Base-by-base conservation (phyloP, 208 protist genomes). In the Crithidia mellificae region DNA sequence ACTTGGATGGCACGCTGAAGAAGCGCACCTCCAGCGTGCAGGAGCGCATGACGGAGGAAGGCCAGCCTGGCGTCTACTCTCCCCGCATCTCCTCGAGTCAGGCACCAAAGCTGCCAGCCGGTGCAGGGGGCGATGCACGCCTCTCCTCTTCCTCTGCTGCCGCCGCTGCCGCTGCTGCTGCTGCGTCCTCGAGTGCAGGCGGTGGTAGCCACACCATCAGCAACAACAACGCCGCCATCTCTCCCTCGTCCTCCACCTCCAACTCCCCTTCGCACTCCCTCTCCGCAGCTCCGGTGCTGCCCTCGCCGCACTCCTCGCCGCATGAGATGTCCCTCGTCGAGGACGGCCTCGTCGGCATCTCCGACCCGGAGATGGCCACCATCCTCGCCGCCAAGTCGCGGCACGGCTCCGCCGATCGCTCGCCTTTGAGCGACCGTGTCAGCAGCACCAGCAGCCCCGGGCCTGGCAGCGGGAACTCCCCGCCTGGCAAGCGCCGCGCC, bases 1-100 rank as follows among this genome's bases (percentile, higher is more conserved):
- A 82, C 57, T 46, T 88, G 9, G 83, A 92, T 57, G 69, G 76
- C 29, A 74, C 74, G 25, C 68, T 86, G 36, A 79, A 78, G 24
- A 78, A 83, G 74, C 80, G 66, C 29, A 63, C 63, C 30, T 72
- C 71, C 54, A 75, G n/a, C 19, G 47, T 81, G 78, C 70, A 74
- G 73, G 81, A 84, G 63, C 63, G 63, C 17, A 55, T 70, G 30
- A 73, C 38, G 20, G 77, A 83, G 50, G 75, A 78, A 15, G 65
- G 69, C 49, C 75, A 82, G 47, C 78, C 82, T 0, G 82, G 78
- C 17, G 51, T 67, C 29, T 83, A 88, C 57, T 88, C 75, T 8
- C 82, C 78, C 24, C 74, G 78, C 30, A 34, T 76, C n/a, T 41
- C 61, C n/a, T 68, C 68, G 34, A 74, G 44, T 19, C 68, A 63